Base-by-base conservation (phyloP, 2,329 filamentous ascomycete genomes). In the Fusarium mundagurra region DNA sequence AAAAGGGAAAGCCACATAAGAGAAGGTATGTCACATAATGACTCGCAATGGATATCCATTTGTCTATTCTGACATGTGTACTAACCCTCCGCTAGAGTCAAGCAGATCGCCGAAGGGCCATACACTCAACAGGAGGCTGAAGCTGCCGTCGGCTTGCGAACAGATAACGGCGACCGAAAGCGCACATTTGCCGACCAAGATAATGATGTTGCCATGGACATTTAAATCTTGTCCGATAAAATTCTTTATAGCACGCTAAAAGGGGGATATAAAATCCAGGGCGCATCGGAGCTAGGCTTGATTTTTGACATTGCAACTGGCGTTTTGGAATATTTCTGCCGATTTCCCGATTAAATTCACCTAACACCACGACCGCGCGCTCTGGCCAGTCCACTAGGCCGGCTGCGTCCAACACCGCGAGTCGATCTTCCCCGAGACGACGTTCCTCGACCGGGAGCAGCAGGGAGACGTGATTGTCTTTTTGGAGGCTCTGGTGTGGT, bases 1-100 rank as follows among this genome's bases (percentile, higher is more conserved):
- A 88, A 65, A 94, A 93, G 82, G 94, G 94, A 77, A 99, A 98
- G 85, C 94, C 94, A 74, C 96, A 99, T 85, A 98, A 95, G 89
- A 91, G 95, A 86, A 93, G 93, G 94, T 80, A 55, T 31, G 74
- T 73, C 43, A 45, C n/a, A 55, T 47, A 8, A 34, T 53, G 20
- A 36, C 41, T 59, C 43, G 14, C 60, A 31, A 72, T 45, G 53
- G 43, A 60, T 69, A 68, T 70, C 27, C 58, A 64, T 55, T 44
- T 38, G 38, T 16, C 48, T 34, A 13, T 51, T 41, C 38, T 38
- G 31, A 13, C 11, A 22, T 44, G 9, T 71, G 74, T 76, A 73
- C 78, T 80, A 67, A 78, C 48, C 39, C 11, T 45, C 29, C 55
- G 67, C 31, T 73, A 97, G 96, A 81, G 85, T 97, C 61, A 94